Base-by-base conservation (phyloP, 352 stramenopile genomes). In the Phytophthora pluvialis region DNA sequence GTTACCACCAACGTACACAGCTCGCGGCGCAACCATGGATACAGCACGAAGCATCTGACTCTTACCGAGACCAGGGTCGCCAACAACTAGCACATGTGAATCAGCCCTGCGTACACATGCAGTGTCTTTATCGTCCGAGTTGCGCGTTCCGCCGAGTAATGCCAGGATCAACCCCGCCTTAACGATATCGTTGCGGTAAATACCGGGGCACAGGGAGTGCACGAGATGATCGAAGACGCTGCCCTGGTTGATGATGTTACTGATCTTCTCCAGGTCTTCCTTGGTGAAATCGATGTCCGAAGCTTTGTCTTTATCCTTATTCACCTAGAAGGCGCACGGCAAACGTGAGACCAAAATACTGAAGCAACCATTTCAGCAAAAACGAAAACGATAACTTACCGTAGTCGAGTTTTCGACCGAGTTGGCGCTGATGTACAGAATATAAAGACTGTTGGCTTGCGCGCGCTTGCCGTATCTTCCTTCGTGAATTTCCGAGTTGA, bases 111-210 rank as follows among this genome's bases (percentile, higher is more conserved):
- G 94, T 31, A 86, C 76, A 43, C 80, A 84, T n/a, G 76, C 60
- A 18, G 62, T 60, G 18, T 84, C 75, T 48, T 89, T 86, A 40
- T 86, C 80, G 43, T 89, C 78, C 4, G 78, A 73, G 28, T 82
- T 81, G 2, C 75, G 65, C n/a, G 97, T 98, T 5, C 97, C 97
- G 16, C 97, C 97, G 26, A 99, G 87, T 5, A 99, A 78, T 40
- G 87, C 93, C 4, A 99, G 78, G n/a, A 99, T 71, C 10, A 99
- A 83, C 0, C 97, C 97, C 8, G 87, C 87, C 78, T 99, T 99
- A n/a, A 99, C 96, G 44, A 98, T 71, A 64, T 99, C 95, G 68
- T 99, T 98, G 39, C 97, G 96, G 75, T 98, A 98, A 58, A 99
- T 99, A 11, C 81, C 81, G 12, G 97, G 97, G 69, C 95, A 99